These are phyloP conservation scores for Balansia obtecta DNA, from an alignment of 2,329 filamentous ascomycete species.

Conservation along the genomic window DNA sequence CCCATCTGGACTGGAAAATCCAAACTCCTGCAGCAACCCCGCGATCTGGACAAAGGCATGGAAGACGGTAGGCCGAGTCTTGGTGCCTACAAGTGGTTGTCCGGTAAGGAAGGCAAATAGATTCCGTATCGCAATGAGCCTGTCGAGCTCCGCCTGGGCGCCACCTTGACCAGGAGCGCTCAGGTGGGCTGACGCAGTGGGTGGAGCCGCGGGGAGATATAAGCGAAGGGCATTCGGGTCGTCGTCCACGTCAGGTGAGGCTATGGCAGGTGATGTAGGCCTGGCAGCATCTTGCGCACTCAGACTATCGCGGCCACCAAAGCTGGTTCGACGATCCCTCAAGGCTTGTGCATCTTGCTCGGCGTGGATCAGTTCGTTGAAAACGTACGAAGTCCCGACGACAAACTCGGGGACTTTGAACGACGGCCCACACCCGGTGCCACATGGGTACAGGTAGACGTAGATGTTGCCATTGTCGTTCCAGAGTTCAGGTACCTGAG, in stretches of 20 bases:
- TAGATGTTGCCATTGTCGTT: constrained; percentile 45
- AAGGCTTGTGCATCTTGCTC: constrained; percentile 21
- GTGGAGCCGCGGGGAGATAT: constrained; percentile 38
- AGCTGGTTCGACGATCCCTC: constrained; percentile 21
- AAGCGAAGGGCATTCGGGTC: constrained; percentile 32
- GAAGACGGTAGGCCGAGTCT: constrained; percentile 37
- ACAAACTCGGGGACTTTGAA: constrained; percentile 47
- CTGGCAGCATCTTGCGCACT: constrained; percentile 36
- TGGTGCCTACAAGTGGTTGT: constrained; percentile 50
- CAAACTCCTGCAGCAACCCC: constrained; percentile 40
- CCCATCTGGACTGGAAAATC: constrained; percentile 43
- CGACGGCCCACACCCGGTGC: constrained; percentile 38
- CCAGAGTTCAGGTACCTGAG: constrained; percentile 53
- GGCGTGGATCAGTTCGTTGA: constrained; percentile 38
- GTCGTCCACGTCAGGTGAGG: constrained; percentile 23
- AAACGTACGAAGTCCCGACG: constrained; percentile 40
- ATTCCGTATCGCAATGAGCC: constrained; percentile 47
- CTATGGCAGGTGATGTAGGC: constrained; percentile 23
- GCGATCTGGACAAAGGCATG: constrained; percentile 42
- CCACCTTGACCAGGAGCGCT: constrained; percentile 19
- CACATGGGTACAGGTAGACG: constrained; percentile 43
- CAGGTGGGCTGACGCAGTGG: constrained; percentile 23
- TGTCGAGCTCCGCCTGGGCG: constrained; percentile 33
- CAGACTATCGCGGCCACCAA: constrained; percentile 34
- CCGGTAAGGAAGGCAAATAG: constrained; percentile 54